phyloP scores from a whole-genome alignment of 2,329 filamentous ascomycete genomes.

The Leptographium lundbergii region DNA sequence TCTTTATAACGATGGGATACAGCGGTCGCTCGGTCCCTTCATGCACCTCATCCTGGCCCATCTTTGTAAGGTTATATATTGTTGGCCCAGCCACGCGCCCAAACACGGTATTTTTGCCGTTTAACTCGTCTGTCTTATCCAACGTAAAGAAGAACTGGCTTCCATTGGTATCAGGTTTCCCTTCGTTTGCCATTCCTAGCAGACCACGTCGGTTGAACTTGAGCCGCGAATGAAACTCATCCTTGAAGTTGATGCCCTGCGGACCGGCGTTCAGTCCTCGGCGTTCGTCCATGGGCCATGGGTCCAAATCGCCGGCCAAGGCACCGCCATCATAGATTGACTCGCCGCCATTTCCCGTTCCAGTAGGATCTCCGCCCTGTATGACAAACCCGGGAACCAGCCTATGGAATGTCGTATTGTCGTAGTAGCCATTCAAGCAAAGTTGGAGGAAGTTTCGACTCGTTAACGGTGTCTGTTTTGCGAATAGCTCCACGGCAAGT shows the following conservation, averaged over 20 bases:
- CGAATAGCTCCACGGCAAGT: constrained; percentile 84
- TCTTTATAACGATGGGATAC: constrained; percentile 70
- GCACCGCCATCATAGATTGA: constrained; percentile 82
- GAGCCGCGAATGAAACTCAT: constrained; percentile 84
- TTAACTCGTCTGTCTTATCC: constrained; percentile 71
- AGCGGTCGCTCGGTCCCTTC: constrained; percentile 70
- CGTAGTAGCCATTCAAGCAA: constrained; percentile 91
- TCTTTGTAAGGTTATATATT: constrained; percentile 90
- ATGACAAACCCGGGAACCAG: constrained; percentile 85
- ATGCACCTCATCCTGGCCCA: constrained; percentile 75
- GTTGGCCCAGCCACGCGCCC: constrained; percentile 86
- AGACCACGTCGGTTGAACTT: constrained; percentile 88
- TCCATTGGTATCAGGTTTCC: constrained; percentile 65
- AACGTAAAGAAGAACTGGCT: constrained; percentile 97
- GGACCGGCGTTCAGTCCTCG: constrained; percentile 47
- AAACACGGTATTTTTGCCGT: constrained; percentile 85
- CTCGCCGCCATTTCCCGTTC: constrained; percentile 82
- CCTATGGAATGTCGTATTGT: constrained; percentile 86
- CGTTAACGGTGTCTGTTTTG: constrained; percentile 82
- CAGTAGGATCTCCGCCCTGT: constrained; percentile 89
- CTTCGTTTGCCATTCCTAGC: constrained; percentile 91
- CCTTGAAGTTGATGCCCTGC: constrained; percentile 51
- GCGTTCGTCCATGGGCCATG: constrained; percentile 55
- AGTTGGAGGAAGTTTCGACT: constrained; percentile 94
- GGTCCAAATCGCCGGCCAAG: constrained; percentile 59